These are phyloP conservation scores for Falciphora oryzae DNA, from an alignment of 2,329 filamentous ascomycete genomes.

Conservation along the genomic window DNA sequence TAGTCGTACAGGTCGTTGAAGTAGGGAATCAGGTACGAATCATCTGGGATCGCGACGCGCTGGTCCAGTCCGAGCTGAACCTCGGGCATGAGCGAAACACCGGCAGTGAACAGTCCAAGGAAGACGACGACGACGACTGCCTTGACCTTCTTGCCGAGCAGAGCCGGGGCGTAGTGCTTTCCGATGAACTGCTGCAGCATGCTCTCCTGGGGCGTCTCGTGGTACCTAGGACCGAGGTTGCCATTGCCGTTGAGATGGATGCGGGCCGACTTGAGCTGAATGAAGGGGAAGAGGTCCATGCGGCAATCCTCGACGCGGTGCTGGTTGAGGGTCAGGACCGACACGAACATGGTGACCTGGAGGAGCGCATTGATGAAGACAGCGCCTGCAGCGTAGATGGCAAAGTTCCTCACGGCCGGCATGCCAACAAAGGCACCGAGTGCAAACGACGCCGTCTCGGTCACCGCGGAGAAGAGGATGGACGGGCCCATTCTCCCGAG, in stretches of 20 bases:
- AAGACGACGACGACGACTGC: slow-evolving; percentile 72
- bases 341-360: slow-evolving; percentile 95
- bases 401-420: slow-evolving; percentile 97
- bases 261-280: slow-evolving; percentile 71
- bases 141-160: slow-evolving; percentile 79
- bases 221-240: slow-evolving; percentile 49
- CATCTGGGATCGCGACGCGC: slow-evolving; percentile 86
- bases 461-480: slow-evolving; percentile 89
- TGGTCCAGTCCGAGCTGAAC: slow-evolving; percentile 89
- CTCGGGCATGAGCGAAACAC: slow-evolving; percentile 75
- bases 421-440: slow-evolving; percentile 92
- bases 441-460: slow-evolving; percentile 89
- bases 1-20: slow-evolving; percentile 96
- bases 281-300: slow-evolving; percentile 87
- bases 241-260: slow-evolving; percentile 59
- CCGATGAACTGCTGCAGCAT: slow-evolving; percentile 81
- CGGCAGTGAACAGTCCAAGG: slow-evolving; percentile 79
- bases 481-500: slow-evolving; percentile 96
- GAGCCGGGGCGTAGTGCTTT: slow-evolving; percentile 75
- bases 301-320: slow-evolving; percentile 80
- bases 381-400: slow-evolving; percentile 89
- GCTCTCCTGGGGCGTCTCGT: slow-evolving; percentile 79
- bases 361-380: slow-evolving; percentile 96
- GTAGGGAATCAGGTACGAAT: slow-evolving; percentile 91
- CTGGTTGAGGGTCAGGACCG: slow-evolving; percentile 87